Conservation (phyloP, 352 stramenopile genomes). For the Phytophthora cryptogea region DNA sequence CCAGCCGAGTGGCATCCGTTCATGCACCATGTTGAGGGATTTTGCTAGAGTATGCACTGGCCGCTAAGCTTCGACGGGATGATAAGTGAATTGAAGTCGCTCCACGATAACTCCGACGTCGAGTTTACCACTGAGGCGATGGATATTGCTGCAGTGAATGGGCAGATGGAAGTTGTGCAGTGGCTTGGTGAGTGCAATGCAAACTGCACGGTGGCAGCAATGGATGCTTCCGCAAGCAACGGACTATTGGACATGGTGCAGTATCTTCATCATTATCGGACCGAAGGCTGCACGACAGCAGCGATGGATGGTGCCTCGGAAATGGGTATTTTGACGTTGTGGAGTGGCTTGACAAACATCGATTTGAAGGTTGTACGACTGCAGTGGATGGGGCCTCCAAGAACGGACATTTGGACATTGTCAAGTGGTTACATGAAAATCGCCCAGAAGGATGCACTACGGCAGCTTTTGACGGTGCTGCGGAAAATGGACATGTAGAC, state of each 20-base stretch:
- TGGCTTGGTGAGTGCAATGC: constrained; percentile 17
- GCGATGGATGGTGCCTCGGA: constrained; percentile 22
- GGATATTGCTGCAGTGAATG: constrained; percentile 8
- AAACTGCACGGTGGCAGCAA: constrained; percentile 7
- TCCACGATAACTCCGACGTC: constrained; percentile 15
- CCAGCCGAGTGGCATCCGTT: constrained; percentile 12
- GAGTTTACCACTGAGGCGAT: constrained; percentile 18
- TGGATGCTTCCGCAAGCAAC: constrained; percentile 7
- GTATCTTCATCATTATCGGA: constrained; percentile 4
- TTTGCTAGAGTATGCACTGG: constrained; percentile 16
- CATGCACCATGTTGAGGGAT: constrained; percentile 4
- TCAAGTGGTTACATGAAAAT: constrained; percentile 25
- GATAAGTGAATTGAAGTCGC: neutral
- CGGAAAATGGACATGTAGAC: constrained; percentile 6
- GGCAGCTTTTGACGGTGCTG: constrained; percentile 19
- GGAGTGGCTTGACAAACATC: constrained; percentile 17
- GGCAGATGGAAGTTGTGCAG: neutral
- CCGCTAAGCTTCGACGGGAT: constrained; percentile 1
- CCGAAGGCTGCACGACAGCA: constrained; percentile 13
- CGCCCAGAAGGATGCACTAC: constrained; percentile 6
- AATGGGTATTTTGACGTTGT: constrained; percentile 1
- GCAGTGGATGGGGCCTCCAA: constrained; percentile 12
- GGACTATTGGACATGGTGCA: neutral
- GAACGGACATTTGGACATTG: constrained; percentile 13
- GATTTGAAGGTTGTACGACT: constrained; percentile 16